Percentiles rank a stretch among this genome's conserved stretches.
These are phyloP conservation scores for Inga laurina DNA, from an alignment of 306 rosid species.

Conservation along the genomic window DNA sequence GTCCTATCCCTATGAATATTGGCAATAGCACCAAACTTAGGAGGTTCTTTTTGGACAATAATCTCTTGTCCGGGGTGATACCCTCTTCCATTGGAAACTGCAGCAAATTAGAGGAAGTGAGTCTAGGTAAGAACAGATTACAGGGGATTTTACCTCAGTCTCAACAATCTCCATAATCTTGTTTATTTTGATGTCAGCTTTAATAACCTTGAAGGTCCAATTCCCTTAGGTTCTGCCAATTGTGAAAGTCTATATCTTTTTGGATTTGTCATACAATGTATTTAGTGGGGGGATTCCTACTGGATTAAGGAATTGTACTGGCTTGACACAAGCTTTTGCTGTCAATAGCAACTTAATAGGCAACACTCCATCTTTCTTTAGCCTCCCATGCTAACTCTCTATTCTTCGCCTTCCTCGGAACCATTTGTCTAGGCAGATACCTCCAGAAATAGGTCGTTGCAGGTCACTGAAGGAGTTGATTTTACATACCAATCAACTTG, in stretches of 20 bases:
- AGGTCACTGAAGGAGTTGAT: constrained; percentile 36
- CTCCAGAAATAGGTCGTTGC: constrained; percentile 53
- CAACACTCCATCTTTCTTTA: constrained; percentile 52
- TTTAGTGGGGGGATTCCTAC: constrained; percentile 49
- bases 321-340: constrained; percentile 20
- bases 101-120: constrained; percentile 35
- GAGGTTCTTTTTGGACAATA: constrained; percentile 25
- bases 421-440: constrained; percentile 53
- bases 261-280: constrained; percentile 53
- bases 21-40: constrained; percentile 43
- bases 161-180: constrained; percentile 48
- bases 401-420: constrained; percentile 42
- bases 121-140: constrained; percentile 35
- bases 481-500: constrained; percentile 1
- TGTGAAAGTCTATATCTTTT: constrained; percentile 26
- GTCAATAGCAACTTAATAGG: constrained; percentile 40
- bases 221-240: constrained; percentile 43
- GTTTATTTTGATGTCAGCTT: constrained; percentile 17
- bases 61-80: constrained; percentile 45
- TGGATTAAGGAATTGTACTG: constrained; percentile 51
- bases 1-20: constrained; percentile 49
- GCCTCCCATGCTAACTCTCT: constrained; percentile 36
- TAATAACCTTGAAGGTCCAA: constrained; percentile 49
- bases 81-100: constrained; percentile 59
- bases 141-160: constrained; percentile 47